Base-by-base conservation (phyloP, 345 rosid species). In the Pugionium dolabratum region DNA sequence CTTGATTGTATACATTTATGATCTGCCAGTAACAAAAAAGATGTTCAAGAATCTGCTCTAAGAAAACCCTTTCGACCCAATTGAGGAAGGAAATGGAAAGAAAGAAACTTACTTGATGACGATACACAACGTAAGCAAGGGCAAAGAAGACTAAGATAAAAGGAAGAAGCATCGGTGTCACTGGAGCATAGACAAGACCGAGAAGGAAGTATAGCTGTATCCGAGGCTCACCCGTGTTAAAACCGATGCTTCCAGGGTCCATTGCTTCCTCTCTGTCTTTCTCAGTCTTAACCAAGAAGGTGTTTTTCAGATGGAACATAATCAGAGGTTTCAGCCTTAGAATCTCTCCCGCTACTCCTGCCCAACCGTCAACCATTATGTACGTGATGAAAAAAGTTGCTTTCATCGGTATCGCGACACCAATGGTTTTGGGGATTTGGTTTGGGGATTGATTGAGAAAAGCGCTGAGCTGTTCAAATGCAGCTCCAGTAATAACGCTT, bases 311-410 rank as follows among this genome's bases (percentile, higher is more conserved):
- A 84, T 94, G 99, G 75, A 69, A 94, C 63, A 94, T 50, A 34
- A 94, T 81, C 34, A 94, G 81, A 34, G 99, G 81, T 76, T 94
- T 86, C 82, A 90, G 54, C 96, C 81, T 88, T 37, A 94, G 71
- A 67, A 94, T 83, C 80, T 94, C 99, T 29, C 62, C 95, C 8
- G 99, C 99, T 3, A 94, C 76, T 46, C 99, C 97, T 58, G 99
- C 97, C 99, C 99, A 94, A 66, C 99, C 99, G 57, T 94, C 99
- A 34, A 94, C 96, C 99, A 90, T 94, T 73, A 94, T 94, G 51
- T 88, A 94, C 9, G 96, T 88, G 72, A 94, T 88, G 76, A 94
- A 94, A 83, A 94, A 94, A 30, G 99, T 94, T 59, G 99, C 99
- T 76, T 82, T 86, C 69, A 79, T 68, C 27, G 99, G 99, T 76